Conservation (phyloP, 1,284 basidiomycete genomes). For the Vanrija humicola region DNA sequence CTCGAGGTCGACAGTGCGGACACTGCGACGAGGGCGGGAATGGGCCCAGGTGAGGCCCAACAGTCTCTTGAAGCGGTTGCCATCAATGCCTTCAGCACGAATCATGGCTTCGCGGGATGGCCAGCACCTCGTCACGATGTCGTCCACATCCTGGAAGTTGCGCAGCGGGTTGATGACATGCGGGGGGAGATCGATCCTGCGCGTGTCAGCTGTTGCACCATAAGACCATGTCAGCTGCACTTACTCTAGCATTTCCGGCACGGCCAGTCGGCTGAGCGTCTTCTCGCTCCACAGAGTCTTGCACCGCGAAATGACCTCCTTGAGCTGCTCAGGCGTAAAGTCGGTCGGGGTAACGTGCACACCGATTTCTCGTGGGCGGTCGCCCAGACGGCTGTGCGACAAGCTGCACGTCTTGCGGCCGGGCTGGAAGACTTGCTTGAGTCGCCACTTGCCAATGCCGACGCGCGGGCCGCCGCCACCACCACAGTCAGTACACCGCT, state of each 20-base stretch:
- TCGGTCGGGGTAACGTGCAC: slow-evolving; percentile 45
- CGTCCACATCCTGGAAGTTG: slow-evolving; percentile 43
- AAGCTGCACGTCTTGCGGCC: slow-evolving; percentile 51
- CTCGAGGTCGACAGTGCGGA: slow-evolving; percentile 42
- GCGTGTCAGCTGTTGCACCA: neutral
- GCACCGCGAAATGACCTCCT: slow-evolving; percentile 43
- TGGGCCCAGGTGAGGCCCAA: slow-evolving; percentile 46
- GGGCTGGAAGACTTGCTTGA: slow-evolving; percentile 50
- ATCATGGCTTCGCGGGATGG: slow-evolving; percentile 45
- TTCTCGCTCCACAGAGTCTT: slow-evolving; percentile 48
- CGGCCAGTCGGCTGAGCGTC: slow-evolving; percentile 42
- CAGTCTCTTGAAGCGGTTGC: slow-evolving; percentile 39
- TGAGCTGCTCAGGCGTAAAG: slow-evolving; percentile 42
- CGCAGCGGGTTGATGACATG: slow-evolving; percentile 34
- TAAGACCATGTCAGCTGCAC: slow-evolving; percentile 5
- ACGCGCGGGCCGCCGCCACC: slow-evolving; percentile 48
- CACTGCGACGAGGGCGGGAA: slow-evolving; percentile 35
- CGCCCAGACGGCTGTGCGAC: slow-evolving; percentile 47
- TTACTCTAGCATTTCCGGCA: slow-evolving; percentile 49
- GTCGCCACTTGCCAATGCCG: slow-evolving; percentile 52
- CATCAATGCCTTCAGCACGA: slow-evolving; percentile 36
- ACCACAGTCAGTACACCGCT: slow-evolving; percentile 40
- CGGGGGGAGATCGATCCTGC: slow-evolving; percentile 40
- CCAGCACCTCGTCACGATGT: slow-evolving; percentile 43
- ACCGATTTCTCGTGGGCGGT: slow-evolving; percentile 42